Evolutionary conservation across 176 grass and related monocot genomes (phyloP).

Genomic region (Aegilops sharonensis): DNA sequence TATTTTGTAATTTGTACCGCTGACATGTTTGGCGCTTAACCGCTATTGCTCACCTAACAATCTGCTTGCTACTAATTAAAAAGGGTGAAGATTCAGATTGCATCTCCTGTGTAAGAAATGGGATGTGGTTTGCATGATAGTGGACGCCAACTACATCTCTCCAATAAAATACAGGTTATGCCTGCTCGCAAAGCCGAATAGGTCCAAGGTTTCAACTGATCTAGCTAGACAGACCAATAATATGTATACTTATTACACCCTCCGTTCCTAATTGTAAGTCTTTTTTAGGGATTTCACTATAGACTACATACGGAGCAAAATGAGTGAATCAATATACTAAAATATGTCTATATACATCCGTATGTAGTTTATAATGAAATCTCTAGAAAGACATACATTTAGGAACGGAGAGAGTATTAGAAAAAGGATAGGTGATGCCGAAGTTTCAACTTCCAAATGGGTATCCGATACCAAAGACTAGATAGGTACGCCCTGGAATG

Average conservation of each 20-base stretch:
- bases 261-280: too few species aligned
- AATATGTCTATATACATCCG: too few species aligned
- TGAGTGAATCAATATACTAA: too few species aligned
- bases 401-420: too few species aligned
- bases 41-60: constrained; percentile 25
- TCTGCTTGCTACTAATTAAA: not conserved
- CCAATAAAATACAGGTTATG: not conserved
- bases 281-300: too few species aligned
- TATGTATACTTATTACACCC: not conserved
- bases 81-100: constrained; percentile 3
- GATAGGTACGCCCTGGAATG: too few species aligned
- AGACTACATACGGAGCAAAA: too few species aligned
- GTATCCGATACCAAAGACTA: too few species aligned
- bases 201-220: constrained; percentile 32
- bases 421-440: not conserved
- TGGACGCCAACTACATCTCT: not conserved
- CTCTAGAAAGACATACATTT: too few species aligned
- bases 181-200: not conserved
- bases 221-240: constrained; percentile 6
- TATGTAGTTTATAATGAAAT: not conserved
- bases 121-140: constrained; percentile 30
- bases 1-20: not conserved
- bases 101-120: constrained; percentile 5
- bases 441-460: not conserved
- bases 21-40: not conserved